Percentiles rank a stretch among this genome's conserved stretches.
Evolutionary conservation across 768 basidiomycete species (phyloP).

Genomic region (Suillus decipiens): DNA sequence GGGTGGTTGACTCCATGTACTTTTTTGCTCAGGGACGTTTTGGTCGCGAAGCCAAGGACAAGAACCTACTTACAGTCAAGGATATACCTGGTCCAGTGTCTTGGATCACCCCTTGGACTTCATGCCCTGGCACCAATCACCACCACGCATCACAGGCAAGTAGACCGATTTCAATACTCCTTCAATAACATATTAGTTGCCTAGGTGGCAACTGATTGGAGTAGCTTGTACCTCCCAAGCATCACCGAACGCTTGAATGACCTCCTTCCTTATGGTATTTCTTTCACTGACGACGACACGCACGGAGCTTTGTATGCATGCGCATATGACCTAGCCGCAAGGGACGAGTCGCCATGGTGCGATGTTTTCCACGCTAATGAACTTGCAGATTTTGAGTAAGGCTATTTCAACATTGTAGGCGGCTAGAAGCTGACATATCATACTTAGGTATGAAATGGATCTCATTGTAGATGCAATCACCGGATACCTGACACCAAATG

Average conservation of each 20-base stretch:
- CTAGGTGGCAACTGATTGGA: slow-evolving; percentile 32
- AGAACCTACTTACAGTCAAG: slow-evolving; percentile 31
- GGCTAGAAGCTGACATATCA: not conserved
- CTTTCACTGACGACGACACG: slow-evolving; percentile 35
- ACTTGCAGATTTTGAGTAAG: slow-evolving; percentile 39
- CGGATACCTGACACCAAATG: slow-evolving; percentile 34
- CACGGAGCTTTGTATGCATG: slow-evolving; percentile 45
- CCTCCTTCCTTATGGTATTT: slow-evolving; percentile 32
- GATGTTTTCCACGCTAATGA: slow-evolving; percentile 37
- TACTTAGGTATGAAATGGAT: slow-evolving; percentile 40
- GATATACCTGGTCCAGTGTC: slow-evolving; percentile 38
- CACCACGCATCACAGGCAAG: slow-evolving; percentile 11
- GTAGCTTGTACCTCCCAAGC: slow-evolving; percentile 34
- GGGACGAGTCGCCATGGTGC: slow-evolving; percentile 42
- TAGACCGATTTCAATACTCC: not conserved
- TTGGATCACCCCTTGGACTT: slow-evolving; percentile 45
- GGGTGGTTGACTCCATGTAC: slow-evolving; percentile 41
- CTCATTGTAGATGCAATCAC: slow-evolving; percentile 39
- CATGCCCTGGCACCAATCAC: slow-evolving; percentile 27
- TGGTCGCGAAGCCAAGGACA: slow-evolving; percentile 31
- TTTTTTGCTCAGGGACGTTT: slow-evolving; percentile 44
- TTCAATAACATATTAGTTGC: not conserved
- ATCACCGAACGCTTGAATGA: slow-evolving; percentile 38
- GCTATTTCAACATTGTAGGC: not conserved
- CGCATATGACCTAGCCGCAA: slow-evolving; percentile 42